Percentiles rank a stretch among this genome's conserved stretches.
phyloP scores from a whole-genome alignment of 441 rosid species.

The Geranium incanum region DNA sequence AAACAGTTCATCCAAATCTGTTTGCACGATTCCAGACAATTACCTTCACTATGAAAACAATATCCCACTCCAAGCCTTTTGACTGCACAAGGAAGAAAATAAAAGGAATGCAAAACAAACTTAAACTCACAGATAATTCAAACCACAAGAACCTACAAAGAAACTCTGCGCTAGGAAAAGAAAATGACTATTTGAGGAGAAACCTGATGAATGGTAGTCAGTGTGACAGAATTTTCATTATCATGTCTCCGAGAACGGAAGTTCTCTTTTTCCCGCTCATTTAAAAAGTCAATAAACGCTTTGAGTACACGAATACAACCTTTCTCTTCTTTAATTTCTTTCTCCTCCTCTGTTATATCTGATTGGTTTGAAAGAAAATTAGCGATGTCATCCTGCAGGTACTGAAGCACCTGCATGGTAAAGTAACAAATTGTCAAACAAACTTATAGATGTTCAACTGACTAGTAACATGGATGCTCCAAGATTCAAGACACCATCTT shows the following conservation, averaged over 20 bases:
- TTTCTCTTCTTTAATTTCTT: slow-evolving; percentile 31
- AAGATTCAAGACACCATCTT: background rate
- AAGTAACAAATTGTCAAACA: slow-evolving; percentile 15
- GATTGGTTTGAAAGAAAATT: slow-evolving; percentile 55
- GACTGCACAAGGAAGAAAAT: slow-evolving; percentile 50
- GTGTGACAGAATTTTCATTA: slow-evolving; percentile 70
- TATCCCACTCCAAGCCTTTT: slow-evolving; percentile 97
- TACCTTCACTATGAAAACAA: slow-evolving; percentile 92
- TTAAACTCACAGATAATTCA: slow-evolving; percentile 19
- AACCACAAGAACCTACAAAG: slow-evolving; percentile 12
- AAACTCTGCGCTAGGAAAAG: slow-evolving; percentile 13
- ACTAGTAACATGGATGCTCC: slow-evolving; percentile 5
- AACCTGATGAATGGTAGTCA: slow-evolving; percentile 98
- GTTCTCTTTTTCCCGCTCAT: slow-evolving; percentile 68
- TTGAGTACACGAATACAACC: slow-evolving; percentile 51
- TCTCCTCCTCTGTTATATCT: slow-evolving; percentile 33
- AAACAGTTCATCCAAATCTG: background rate
- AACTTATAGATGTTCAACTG: background rate
- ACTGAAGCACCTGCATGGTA: slow-evolving; percentile 71
- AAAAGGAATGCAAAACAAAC: slow-evolving; percentile 15
- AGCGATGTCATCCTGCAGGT: slow-evolving; percentile 79
- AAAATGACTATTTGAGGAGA: slow-evolving; percentile 17
- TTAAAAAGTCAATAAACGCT: slow-evolving; percentile 54
- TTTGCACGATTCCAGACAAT: slow-evolving; percentile 5
- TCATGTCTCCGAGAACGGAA: slow-evolving; percentile 63